A percentile compares a stretch with the other conserved stretches of the same genome.
These are phyloP conservation scores for Aureobasidium melanogenum DNA, from an alignment of 2,329 filamentous ascomycete species.

Conservation along the genomic window DNA sequence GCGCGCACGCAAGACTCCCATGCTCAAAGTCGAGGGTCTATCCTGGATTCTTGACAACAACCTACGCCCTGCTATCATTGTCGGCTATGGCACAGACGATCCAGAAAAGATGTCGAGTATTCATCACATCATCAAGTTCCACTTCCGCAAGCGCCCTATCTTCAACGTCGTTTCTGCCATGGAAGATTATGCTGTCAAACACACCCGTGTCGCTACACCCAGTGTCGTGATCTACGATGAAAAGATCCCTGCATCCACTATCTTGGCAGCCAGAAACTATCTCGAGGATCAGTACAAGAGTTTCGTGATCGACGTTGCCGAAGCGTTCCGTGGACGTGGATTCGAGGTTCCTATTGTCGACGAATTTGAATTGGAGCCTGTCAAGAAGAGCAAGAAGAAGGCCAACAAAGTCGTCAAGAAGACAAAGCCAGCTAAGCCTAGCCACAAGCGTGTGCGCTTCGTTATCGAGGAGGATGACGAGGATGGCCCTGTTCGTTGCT, in stretches of 20 bases:
- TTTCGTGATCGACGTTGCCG: background rate
- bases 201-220: background rate
- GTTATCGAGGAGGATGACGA: background rate
- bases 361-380: background rate
- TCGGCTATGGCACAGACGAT: background rate
- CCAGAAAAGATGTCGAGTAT: constrained; percentile 1
- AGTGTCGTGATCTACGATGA: background rate
- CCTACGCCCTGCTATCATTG: background rate
- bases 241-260: background rate
- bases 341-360: background rate
- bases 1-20: background rate
- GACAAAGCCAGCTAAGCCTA: background rate
- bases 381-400: background rate
- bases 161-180: background rate
- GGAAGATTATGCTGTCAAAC: background rate
- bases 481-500: background rate
- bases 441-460: background rate
- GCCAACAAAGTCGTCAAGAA: background rate
- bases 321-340: background rate
- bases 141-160: background rate
- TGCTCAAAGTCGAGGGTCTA: background rate
- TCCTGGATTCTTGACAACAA: background rate
- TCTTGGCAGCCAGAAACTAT: background rate
- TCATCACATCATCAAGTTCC: constrained; percentile 5
- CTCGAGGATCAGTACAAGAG: background rate